Conservation (phyloP, 2,329 filamentous ascomycete genomes). For the Colletotrichum truncatum region DNA sequence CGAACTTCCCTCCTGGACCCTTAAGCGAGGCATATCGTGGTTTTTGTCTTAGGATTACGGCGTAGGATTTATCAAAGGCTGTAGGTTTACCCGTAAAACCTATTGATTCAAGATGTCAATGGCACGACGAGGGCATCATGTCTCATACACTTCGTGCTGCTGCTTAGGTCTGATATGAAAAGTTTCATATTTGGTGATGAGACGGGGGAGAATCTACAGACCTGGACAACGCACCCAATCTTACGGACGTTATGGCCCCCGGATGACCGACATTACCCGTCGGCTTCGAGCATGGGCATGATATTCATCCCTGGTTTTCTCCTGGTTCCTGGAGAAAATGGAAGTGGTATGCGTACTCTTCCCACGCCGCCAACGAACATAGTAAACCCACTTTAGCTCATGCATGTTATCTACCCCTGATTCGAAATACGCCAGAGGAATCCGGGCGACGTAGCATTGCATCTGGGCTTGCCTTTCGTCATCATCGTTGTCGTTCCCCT, state of each 20-base stretch:
- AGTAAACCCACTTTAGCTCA: conserved; percentile 3
- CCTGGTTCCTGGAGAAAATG: background rate
- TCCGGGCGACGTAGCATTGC: conserved; percentile 25
- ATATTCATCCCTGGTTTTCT: background rate
- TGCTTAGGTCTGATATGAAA: background rate
- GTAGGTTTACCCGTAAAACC: background rate
- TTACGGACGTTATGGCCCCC: conserved; percentile 7
- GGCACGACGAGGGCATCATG: conserved; percentile 16
- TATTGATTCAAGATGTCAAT: background rate
- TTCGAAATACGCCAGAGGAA: conserved; percentile 9
- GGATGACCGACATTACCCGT: background rate
- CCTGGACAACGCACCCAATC: background rate
- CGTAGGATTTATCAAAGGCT: background rate
- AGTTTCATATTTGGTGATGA: background rate
- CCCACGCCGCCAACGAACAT: background rate
- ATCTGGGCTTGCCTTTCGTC: conserved; percentile 5
- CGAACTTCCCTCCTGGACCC: conserved; percentile 17
- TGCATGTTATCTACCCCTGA: conserved; percentile 24
- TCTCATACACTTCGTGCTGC: conserved; percentile 16
- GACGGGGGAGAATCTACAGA: background rate
- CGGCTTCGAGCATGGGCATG: conserved; percentile 14
- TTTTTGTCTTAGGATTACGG: background rate
- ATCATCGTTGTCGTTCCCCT: background rate
- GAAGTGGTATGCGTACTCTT: background rate
- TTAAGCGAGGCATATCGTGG: background rate